Base-by-base conservation (phyloP, 306 rosid genomes). In the Trifolium repens region DNA sequence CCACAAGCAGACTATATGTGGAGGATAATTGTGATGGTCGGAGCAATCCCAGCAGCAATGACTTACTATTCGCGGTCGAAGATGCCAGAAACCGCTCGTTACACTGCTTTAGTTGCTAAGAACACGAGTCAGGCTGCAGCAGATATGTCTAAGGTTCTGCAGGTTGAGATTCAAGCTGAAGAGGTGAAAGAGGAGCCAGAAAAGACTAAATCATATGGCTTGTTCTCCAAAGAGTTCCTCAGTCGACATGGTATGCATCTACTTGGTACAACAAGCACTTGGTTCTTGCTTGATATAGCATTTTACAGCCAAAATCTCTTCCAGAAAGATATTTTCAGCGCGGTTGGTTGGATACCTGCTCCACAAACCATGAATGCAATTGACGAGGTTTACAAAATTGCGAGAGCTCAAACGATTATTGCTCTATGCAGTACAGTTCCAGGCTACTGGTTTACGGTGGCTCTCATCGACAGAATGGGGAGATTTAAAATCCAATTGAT, bases 21-120 rank as follows among this genome's bases (percentile, higher is more conserved):
- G 91, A 73, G 97, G 80, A 75, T 91, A 27, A 88, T 91, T 69
- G 78, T 91, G 14, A 88, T 91, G 85, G 88, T 82, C 0, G 97
- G 96, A 71, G 96, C 97, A 73, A 50, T 91, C 9, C 96, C 96
- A 0, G 96, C 93, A 26, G 86, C 86, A 44, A 58, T 88, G 63
- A 91, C 97, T 6, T 92, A 77, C 75, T 90, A 90, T 53, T 92
- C 85, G 88, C 69, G 96, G 9, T 76, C 79, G 84, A 90, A 92
- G 86, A 92, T 92, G 97, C 97, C 97, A 0, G 97, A 92, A 85
- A 92, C 93, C 0, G 92, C 96, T 5, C 91, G 93, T 15, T 92
- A 90, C 57, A 92, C 93, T 0, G 93, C 97, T 26, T 87, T 88
- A 3, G 88, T 92, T n/a, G 97, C 96, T 7, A 90, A 89, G 81